Evolutionary conservation across 805 yeast genomes (phyloP).

Genomic region (Starmera amethionina): DNA sequence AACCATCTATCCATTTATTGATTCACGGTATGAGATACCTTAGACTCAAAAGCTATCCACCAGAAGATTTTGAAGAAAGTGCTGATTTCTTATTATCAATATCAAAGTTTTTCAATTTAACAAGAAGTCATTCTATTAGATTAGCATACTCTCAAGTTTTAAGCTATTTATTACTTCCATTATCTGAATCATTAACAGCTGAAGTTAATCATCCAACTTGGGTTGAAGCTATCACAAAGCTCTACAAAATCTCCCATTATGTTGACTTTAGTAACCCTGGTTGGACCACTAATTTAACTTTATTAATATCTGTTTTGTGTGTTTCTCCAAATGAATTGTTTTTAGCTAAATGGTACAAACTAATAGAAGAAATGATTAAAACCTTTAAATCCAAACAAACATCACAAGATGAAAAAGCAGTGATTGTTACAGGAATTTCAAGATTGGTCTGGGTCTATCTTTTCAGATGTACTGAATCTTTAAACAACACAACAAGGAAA

Average conservation of each 20-base stretch:
- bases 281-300: slow-evolving; percentile 61
- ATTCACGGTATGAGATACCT: slow-evolving; percentile 90
- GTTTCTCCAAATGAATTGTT: slow-evolving; percentile 77
- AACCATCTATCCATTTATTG: slow-evolving; percentile 58
- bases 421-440: slow-evolving; percentile 54
- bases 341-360: slow-evolving; percentile 55
- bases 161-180: slow-evolving; percentile 61
- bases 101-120: slow-evolving; percentile 66
- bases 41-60: slow-evolving; percentile 70
- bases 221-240: slow-evolving; percentile 67
- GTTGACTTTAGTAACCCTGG: slow-evolving; percentile 34
- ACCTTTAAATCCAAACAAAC: slow-evolving; percentile 56
- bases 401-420: slow-evolving; percentile 33
- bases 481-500: slow-evolving; percentile 77
- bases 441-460: slow-evolving; percentile 85
- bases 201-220: slow-evolving; percentile 95
- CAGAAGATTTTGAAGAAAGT: slow-evolving; percentile 85
- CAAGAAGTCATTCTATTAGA: slow-evolving; percentile 56
- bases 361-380: slow-evolving; percentile 53
- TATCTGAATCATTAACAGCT: slow-evolving; percentile 82
- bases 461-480: slow-evolving; percentile 77
- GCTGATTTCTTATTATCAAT: slow-evolving; percentile 84
- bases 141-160: slow-evolving; percentile 82
- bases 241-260: slow-evolving; percentile 41
- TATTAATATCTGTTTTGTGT: slow-evolving; percentile 65